Conservation (phyloP, 371 early-diverging fungal species). For the Polyrhizophydium stewartii region DNA sequence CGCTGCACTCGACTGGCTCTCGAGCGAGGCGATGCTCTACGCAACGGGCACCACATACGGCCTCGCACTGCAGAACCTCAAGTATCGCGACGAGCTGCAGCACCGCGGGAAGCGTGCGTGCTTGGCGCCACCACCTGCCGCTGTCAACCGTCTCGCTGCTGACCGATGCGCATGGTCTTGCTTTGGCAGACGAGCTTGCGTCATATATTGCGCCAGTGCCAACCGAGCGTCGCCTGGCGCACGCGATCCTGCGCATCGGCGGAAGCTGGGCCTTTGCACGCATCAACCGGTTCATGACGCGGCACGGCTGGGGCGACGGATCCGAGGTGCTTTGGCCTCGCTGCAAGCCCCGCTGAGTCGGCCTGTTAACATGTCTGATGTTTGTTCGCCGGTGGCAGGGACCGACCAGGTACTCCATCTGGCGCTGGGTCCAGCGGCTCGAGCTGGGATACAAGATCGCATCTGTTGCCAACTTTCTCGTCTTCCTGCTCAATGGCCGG, state of each 20-base stretch:
- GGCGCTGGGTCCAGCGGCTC: slow-evolving; percentile 58
- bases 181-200: slow-evolving; percentile 51
- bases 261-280: slow-evolving; percentile 73
- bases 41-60: slow-evolving; percentile 49
- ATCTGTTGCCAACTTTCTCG: slow-evolving; percentile 72
- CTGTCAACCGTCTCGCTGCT: neutral
- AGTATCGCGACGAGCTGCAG: slow-evolving; percentile 67
- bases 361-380: no score
- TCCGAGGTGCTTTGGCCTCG: no score
- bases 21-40: slow-evolving; percentile 40
- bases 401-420: slow-evolving; percentile 60
- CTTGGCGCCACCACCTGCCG: neutral
- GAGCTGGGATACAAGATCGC: slow-evolving; percentile 64
- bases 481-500: slow-evolving; percentile 79
- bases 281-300: slow-evolving; percentile 53
- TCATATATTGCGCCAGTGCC: slow-evolving; percentile 58
- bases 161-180: neutral
- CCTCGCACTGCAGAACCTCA: slow-evolving; percentile 53
- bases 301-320: slow-evolving; percentile 76
- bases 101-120: slow-evolving; percentile 54
- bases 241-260: slow-evolving; percentile 60
- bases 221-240: slow-evolving; percentile 53
- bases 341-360: no score
- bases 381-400: no score
- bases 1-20: slow-evolving; percentile 29